Evolutionary conservation across 345 rosid species (phyloP).

Genomic region (Eutrema heterophyllum): DNA sequence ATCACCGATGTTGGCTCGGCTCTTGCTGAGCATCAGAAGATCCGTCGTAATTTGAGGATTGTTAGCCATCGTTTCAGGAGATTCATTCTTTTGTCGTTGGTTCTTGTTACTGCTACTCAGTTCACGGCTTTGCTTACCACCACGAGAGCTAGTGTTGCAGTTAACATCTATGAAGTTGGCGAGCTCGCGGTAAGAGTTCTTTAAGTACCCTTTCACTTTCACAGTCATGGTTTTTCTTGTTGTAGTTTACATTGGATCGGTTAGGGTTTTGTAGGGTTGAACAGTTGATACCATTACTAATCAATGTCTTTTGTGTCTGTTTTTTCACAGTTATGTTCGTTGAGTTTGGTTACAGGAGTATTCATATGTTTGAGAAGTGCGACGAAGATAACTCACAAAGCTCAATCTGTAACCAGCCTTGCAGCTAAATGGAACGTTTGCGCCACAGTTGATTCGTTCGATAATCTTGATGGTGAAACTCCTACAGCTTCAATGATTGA

Average conservation of each 20-base stretch:
- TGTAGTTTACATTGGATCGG: too few relatives aligned
- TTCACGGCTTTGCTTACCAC: conserved; percentile 58
- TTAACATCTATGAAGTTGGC: conserved; percentile 74
- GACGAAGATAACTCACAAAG: conserved; percentile 85
- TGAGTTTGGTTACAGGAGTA: conserved; percentile 70
- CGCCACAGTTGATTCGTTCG: conserved; percentile 74
- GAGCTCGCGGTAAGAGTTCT: conserved; percentile 50
- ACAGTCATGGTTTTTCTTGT: too few relatives aligned
- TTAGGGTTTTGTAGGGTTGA: too few relatives aligned
- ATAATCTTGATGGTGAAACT: conserved; percentile 63
- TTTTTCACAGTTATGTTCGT: conserved; percentile 60
- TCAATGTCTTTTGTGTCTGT: not conserved
- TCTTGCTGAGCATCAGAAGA: conserved; percentile 55
- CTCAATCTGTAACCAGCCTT: conserved; percentile 75
- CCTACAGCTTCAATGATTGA: conserved; percentile 35
- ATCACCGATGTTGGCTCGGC: conserved; percentile 58
- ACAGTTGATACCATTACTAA: not conserved
- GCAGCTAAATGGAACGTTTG: conserved; percentile 90
- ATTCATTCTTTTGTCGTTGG: conserved; percentile 54
- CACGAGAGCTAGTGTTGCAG: conserved; percentile 45
- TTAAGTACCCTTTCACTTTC: not conserved
- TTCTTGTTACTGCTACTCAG: conserved; percentile 76
- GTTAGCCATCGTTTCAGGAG: conserved; percentile 84
- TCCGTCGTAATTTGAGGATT: conserved; percentile 62
- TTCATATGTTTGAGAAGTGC: conserved; percentile 90